Evolutionary conservation across 257 asterid species (phyloP), one percentile per base, ranked within the genome.

Genomic region (Rhazya stricta): DNA sequence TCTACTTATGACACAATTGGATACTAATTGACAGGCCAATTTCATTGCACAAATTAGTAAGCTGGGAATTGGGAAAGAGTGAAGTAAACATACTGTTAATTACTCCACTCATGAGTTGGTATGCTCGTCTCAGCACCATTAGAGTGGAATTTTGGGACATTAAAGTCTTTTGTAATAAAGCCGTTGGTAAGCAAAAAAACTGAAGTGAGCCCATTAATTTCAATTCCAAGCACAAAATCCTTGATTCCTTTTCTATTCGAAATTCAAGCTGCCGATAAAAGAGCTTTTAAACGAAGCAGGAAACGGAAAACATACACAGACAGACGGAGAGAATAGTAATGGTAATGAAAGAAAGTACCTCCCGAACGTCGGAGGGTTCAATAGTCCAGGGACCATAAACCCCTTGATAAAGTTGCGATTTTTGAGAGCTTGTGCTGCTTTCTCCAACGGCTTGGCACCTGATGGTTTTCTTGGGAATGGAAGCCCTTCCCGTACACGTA

Each of bases 361-460:
- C 98, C 43, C 79, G 90, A 19, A 94, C 87, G 85, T 94, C 98
- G 69, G 94, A 82, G 16, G 89, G 76, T 74, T 94, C 91, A 7
- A 91, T 62, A 25, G 83, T 88, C 98, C 98, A 94, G 18, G 98
- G 96, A 46, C 96, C 97, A 81, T 91, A 94, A 50, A 82, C 81
- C 62, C 98, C 98, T 78, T 77, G 94, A 76, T 89, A 91, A 57
- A 84, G 84, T 36, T 84, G 81, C 34, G 80, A 25, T 62, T 81
- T 43, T 62, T 46, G 69, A 36, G 75, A 68, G 15, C 62, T 9
- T 34, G 78, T 34, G 15, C 69, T 48, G 67, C 69, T 72, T 60
- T 88, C 81, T 72, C 87, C 89, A 42, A 63, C 78, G n/a, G 87
- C 84, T 66, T 85, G 86, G 74, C 86, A 81, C 77, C 72, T 82